Evolutionary conservation across 2,329 filamentous ascomycete species (phyloP).

Genomic region (Colletotrichum tofieldiae): DNA sequence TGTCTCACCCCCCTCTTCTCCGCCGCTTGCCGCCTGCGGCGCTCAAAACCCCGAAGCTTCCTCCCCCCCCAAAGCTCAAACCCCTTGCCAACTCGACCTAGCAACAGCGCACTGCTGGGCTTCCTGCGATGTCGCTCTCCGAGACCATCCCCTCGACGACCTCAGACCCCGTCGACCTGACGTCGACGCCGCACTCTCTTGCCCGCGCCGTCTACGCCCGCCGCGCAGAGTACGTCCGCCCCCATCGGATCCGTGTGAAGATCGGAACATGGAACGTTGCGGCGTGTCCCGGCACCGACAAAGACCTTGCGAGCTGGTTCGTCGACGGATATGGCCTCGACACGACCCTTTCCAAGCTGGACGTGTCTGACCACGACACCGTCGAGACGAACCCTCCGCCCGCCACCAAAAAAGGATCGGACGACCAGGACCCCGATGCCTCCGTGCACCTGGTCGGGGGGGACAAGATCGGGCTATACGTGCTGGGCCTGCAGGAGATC

Average conservation of each 20-base stretch:
- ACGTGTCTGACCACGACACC: constrained; percentile 58
- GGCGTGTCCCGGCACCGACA: constrained; percentile 85
- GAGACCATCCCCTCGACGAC: constrained; percentile 47
- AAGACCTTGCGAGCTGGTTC: constrained; percentile 92
- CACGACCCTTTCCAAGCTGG: constrained; percentile 71
- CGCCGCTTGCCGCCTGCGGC: not conserved
- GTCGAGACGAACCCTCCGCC: constrained; percentile 47
- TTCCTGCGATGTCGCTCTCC: constrained; percentile 29
- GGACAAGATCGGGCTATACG: constrained; percentile 88
- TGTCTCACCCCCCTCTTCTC: constrained; percentile 3
- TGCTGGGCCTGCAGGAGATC: constrained; percentile 92
- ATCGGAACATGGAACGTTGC: constrained; percentile 97
- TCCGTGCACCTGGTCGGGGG: constrained; percentile 66
- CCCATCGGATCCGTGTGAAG: constrained; percentile 85
- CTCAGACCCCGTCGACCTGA: constrained; percentile 62
- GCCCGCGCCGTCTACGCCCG: constrained; percentile 79
- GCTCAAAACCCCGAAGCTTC: constrained; percentile 9
- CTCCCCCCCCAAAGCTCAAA: not conserved
- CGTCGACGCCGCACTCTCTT: constrained; percentile 70
- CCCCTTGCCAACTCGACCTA: not conserved
- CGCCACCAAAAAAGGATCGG: constrained; percentile 9
- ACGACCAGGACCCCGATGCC: constrained; percentile 50
- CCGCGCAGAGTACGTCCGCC: constrained; percentile 83
- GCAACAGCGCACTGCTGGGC: constrained; percentile 17
- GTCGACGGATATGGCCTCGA: constrained; percentile 81